These are phyloP conservation scores for Tetragonia tetragonoides DNA, from an alignment of 148 eudicot species.

Conservation along the genomic window DNA sequence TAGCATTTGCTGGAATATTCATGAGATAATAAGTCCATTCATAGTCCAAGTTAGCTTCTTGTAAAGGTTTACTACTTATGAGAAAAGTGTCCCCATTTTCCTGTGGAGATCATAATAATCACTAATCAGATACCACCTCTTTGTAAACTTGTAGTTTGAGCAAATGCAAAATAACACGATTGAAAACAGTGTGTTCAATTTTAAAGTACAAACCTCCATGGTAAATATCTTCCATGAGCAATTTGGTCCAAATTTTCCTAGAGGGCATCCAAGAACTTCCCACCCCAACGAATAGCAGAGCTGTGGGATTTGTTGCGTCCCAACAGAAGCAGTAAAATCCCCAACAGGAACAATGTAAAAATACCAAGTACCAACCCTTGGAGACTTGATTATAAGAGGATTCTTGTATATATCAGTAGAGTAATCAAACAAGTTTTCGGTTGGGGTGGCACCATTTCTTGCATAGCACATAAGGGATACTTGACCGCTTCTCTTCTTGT, in stretches of 20 bases:
- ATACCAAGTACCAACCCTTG: constrained; percentile 8
- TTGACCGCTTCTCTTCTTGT: neutral
- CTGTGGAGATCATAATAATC: neutral
- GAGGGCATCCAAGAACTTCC: constrained; percentile 1
- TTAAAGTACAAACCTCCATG: neutral
- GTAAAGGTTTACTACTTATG: neutral
- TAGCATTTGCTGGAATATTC: neutral
- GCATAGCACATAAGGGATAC: constrained; percentile 9
- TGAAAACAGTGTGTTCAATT: too few species aligned
- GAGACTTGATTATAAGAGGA: neutral
- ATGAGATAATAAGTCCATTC: constrained; percentile 1
- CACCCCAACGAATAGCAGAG: neutral
- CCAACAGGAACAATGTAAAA: neutral
- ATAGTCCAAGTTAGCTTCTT: neutral
- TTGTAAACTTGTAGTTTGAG: too few species aligned
- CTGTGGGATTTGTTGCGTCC: neutral
- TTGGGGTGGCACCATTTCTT: constrained; percentile 8
- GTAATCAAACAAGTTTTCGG: constrained; percentile 3
- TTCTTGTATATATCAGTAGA: neutral
- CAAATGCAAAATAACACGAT: too few species aligned
- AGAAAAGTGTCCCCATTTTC: neutral
- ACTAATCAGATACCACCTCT: neutral
- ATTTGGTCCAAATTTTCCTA: neutral
- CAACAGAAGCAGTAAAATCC: neutral
- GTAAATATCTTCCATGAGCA: neutral